Evolutionary conservation across 1,139 yeast genomes (phyloP).

Genomic region (Kodamaea fungicola): DNA sequence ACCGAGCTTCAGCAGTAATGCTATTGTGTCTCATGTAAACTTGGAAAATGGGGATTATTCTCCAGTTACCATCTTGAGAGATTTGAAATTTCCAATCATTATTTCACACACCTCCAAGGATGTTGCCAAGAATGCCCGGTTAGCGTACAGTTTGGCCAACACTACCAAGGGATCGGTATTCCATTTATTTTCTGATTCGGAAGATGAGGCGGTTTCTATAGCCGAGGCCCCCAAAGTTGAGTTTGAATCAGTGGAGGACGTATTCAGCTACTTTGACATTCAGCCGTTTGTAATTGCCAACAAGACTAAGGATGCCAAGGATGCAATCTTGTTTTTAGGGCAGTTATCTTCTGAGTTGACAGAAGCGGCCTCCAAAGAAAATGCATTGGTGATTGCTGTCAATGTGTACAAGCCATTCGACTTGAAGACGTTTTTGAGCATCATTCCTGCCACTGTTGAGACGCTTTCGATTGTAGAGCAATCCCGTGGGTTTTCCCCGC

Average conservation of each 20-base stretch:
- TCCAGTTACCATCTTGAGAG: conserved; percentile 65
- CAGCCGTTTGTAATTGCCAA: conserved; percentile 28
- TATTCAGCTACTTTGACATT: conserved; percentile 24
- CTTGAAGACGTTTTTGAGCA: conserved; percentile 44
- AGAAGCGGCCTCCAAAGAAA: conserved; percentile 37
- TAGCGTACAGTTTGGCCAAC: conserved; percentile 56
- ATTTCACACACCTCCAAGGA: conserved; percentile 61
- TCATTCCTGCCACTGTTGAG: conserved; percentile 54
- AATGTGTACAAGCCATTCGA: conserved; percentile 73
- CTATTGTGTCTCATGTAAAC: conserved; percentile 61
- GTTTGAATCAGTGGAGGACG: conserved; percentile 21
- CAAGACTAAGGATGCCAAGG: conserved; percentile 33
- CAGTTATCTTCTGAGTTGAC: conserved; percentile 45
- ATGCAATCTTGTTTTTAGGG: conserved; percentile 62
- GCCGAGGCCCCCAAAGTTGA: conserved; percentile 8
- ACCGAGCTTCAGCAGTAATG: conserved; percentile 33
- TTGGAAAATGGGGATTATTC: conserved; percentile 56
- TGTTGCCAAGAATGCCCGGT: conserved; percentile 48
- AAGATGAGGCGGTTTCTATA: conserved; percentile 9
- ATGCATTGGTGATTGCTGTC: conserved; percentile 52
- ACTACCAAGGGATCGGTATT: conserved; percentile 54
- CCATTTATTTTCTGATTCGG: conserved; percentile 55
- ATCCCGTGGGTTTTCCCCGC: conserved; percentile 53
- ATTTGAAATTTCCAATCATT: conserved; percentile 59
- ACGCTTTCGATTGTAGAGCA: conserved; percentile 67